A percentile compares a stretch with the other conserved stretches of the same genome.
Evolutionary conservation across 805 yeast species (phyloP).

Genomic region (Yamadazyma olivae): DNA sequence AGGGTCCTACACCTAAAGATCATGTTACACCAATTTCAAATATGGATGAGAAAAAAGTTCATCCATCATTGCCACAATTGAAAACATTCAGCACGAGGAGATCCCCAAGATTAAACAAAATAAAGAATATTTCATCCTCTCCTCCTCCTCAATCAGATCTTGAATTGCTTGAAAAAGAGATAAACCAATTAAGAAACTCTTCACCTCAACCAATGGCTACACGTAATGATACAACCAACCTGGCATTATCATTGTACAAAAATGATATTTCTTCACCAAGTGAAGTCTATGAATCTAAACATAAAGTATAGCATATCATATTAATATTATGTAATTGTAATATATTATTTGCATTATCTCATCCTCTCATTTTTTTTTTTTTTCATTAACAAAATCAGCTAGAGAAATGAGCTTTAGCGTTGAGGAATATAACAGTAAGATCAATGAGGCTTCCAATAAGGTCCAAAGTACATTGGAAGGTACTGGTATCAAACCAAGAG

Average conservation of each 20-base stretch:
- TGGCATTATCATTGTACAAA: slow-evolving; percentile 17
- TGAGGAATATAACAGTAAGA: slow-evolving; percentile 7
- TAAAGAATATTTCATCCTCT: slow-evolving; percentile 17
- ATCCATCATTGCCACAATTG: slow-evolving; percentile 28
- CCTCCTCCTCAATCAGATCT: slow-evolving; percentile 26
- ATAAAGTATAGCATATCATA: slow-evolving; percentile 4
- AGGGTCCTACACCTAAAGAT: slow-evolving; percentile 39
- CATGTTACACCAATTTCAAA: slow-evolving; percentile 15
- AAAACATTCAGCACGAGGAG: slow-evolving; percentile 25
- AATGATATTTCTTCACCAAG: slow-evolving; percentile 12
- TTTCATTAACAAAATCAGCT: no score
- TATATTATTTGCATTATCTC: background rate
- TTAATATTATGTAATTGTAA: background rate
- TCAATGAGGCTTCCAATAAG: slow-evolving; percentile 8
- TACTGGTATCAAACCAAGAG: slow-evolving; percentile 44
- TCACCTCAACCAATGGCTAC: slow-evolving; percentile 34
- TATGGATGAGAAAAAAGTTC: slow-evolving; percentile 13
- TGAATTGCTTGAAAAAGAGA: slow-evolving; percentile 18
- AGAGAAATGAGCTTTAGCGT: slow-evolving; percentile 12
- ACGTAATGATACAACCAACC: slow-evolving; percentile 34
- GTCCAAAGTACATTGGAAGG: slow-evolving; percentile 1
- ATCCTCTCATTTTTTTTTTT: background rate
- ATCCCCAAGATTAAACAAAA: slow-evolving; percentile 21
- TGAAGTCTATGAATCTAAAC: slow-evolving; percentile 5
- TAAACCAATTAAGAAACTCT: slow-evolving; percentile 17